Percentiles rank a stretch among this genome's conserved stretches.
phyloP scores from a whole-genome alignment of 2,329 filamentous ascomycete species.

The Metarhizium brunneum region DNA sequence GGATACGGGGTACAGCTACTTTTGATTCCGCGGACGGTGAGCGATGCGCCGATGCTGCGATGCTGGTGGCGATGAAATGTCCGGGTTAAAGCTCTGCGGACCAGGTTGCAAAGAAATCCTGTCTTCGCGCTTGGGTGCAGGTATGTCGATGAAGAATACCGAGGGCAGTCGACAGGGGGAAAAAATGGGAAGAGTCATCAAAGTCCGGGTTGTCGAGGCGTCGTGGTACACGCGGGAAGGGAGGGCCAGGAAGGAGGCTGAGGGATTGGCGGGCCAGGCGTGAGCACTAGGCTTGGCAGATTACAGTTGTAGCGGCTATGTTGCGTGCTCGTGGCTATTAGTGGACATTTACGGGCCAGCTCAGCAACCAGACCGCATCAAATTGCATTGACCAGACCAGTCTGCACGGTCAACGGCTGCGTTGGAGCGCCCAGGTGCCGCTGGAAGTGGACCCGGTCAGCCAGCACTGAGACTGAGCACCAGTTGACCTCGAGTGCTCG shows the following conservation, averaged over 20 bases:
- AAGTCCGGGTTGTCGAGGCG: not conserved
- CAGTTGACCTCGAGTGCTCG: no score
- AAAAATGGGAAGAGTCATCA: not conserved
- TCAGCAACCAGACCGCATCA: no score
- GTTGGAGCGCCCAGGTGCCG: no score
- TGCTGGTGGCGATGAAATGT: not conserved
- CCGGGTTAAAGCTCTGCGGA: not conserved
- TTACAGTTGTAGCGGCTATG: no score
- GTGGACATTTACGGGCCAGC: no score
- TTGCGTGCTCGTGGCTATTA: no score
- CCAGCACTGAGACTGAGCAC: no score
- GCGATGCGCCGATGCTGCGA: not conserved
- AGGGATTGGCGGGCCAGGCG: constrained; percentile 1
- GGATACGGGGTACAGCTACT: not conserved
- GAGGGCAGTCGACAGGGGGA: not conserved
- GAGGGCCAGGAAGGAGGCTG: not conserved
- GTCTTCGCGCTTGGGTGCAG: no score
- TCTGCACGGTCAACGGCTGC: no score
- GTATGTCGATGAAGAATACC: not conserved
- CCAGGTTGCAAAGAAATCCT: no score
- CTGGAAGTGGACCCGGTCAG: no score
- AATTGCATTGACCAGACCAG: no score
- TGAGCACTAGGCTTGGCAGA: not conserved
- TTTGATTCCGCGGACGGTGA: not conserved
- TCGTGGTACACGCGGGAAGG: not conserved